Evolutionary conservation across 371 early-diverging fungal genomes (phyloP), one percentile per base, ranked within the genome.

Genomic region (Mucor velutinosus): DNA sequence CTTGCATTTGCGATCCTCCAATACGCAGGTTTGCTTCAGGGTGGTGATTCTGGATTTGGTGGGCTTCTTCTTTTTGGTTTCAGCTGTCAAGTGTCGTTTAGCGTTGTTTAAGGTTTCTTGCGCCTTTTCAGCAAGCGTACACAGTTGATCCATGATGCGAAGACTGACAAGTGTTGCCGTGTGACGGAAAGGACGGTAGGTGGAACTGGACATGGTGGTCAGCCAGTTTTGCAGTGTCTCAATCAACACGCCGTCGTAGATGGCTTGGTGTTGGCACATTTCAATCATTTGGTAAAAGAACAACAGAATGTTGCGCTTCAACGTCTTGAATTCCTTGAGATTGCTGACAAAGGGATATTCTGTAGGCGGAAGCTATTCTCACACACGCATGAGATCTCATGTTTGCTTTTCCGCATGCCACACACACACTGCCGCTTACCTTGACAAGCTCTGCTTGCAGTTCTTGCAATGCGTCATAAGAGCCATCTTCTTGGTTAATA

Each of bases 161-260:
- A 95, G 86, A 11, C 90, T 85, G 4, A 89, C 77, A 3, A 88
- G 71, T 0, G 96, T 92, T 4, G 96, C 88, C 1, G 94, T 94
- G 70, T 97, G 96, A 12, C 98, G 88, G 76, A 98, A 94, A 12
- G 97, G 94, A 19, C 96, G 88, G 74, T 92, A 94, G 0, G 87
- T 64, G 1, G 94, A 92, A 53, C 90, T 87, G 15, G 83, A 67
- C 82, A 90, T 87, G 21, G 79, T 81, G 3, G 81, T 81, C 11
- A 88, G 63, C 87, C 90, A 88, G 47, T 66, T 79, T 47, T 83
- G 79, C 6, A 87, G 56, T 2, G 81, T 81, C 45, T 87, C 87
- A 39, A 79, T 81, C 49, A 90, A 80, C 6, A 78, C 60, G n/a
- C 83, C 86, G 60, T 85, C 89, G 69, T 87, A 86, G 62, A 92